Conservation (phyloP, 192 early-diverging fungal species). For the Podila clonocystis region DNA sequence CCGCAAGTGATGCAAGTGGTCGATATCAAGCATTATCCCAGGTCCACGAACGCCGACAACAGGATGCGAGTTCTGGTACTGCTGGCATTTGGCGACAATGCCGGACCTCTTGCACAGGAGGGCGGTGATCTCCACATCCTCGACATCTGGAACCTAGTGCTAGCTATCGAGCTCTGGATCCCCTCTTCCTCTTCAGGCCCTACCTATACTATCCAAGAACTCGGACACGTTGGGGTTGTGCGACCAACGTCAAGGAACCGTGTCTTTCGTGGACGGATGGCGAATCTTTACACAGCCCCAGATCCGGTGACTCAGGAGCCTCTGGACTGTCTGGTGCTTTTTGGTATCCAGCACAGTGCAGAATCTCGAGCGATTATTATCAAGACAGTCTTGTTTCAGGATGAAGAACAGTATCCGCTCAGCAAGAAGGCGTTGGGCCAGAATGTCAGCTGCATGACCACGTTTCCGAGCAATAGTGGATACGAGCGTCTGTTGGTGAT, state of each 20-base stretch:
- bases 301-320: slow-evolving; percentile 1
- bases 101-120: neutral
- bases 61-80: slow-evolving; percentile 34
- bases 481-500: slow-evolving; percentile 28
- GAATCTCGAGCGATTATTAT: slow-evolving; percentile 19
- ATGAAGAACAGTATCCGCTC: neutral
- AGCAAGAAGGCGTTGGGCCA: slow-evolving; percentile 21
- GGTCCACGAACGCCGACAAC: neutral
- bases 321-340: slow-evolving; percentile 31
- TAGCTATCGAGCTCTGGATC: slow-evolving; percentile 28
- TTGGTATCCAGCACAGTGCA: slow-evolving; percentile 30
- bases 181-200: neutral
- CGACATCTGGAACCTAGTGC: slow-evolving; percentile 23
- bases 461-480: slow-evolving; percentile 25
- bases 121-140: slow-evolving; percentile 11
- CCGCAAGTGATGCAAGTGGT: slow-evolving; percentile 15
- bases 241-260: neutral
- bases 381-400: slow-evolving; percentile 24
- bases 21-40: slow-evolving; percentile 36
- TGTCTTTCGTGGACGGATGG: slow-evolving; percentile 12
- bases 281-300: slow-evolving; percentile 21
- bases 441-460: slow-evolving; percentile 32
- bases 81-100: slow-evolving; percentile 31
- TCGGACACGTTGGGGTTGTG: neutral
- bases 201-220: slow-evolving; percentile 12